Conservation (phyloP, 2,329 filamentous ascomycete species). For the Neopestalotiopsis clavispora region DNA sequence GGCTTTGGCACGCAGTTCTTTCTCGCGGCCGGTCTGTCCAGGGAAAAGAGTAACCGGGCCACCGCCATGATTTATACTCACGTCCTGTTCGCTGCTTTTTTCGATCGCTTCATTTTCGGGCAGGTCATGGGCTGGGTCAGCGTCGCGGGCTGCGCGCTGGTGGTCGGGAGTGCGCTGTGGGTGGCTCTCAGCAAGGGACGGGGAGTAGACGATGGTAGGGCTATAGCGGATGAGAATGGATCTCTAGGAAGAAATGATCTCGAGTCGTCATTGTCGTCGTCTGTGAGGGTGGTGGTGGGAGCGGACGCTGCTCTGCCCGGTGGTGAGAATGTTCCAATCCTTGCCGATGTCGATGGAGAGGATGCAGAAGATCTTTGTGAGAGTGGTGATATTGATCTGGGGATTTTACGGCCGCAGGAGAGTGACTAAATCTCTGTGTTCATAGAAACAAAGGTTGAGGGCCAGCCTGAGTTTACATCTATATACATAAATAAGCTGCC, state of each 20-base stretch:
- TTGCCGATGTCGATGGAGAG: constrained; percentile 32
- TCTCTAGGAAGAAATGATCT: constrained; percentile 30
- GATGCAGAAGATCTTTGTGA: constrained; percentile 23
- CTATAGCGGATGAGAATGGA: constrained; percentile 29
- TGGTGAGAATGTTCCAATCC: constrained; percentile 40
- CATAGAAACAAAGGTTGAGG: neutral
- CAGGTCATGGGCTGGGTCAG: constrained; percentile 55
- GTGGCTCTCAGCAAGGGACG: constrained; percentile 50
- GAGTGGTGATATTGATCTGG: constrained; percentile 27
- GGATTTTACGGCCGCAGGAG: neutral
- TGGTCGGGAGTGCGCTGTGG: constrained; percentile 58
- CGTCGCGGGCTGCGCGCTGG: constrained; percentile 54
- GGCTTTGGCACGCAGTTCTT: constrained; percentile 88
- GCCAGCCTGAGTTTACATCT: too few species aligned
- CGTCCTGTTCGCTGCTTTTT: constrained; percentile 59
- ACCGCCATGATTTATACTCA: constrained; percentile 64
- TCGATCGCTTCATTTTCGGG: constrained; percentile 59
- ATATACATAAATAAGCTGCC: too few species aligned
- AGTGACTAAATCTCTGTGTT: neutral
- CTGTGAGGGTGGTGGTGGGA: constrained; percentile 27
- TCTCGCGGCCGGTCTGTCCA: constrained; percentile 76
- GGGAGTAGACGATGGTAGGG: constrained; percentile 21
- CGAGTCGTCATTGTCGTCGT: constrained; percentile 27
- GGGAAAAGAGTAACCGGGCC: constrained; percentile 68
- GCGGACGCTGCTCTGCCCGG: neutral